Evolutionary conservation across 495 filamentous ascomycete genomes (phyloP).

Genomic region (Penicillium argentinense): DNA sequence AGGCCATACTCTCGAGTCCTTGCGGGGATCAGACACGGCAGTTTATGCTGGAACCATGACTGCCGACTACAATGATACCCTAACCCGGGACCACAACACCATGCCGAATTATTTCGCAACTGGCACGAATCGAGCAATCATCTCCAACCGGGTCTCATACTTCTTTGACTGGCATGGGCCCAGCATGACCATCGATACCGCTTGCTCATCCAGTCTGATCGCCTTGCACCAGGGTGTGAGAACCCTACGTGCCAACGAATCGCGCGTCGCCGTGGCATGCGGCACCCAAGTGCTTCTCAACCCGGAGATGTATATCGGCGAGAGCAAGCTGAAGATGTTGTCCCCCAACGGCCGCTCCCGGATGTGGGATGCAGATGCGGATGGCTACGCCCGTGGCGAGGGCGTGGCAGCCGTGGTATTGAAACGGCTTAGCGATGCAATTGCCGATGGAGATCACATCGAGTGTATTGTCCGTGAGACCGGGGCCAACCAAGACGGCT

Average conservation of each 20-base stretch:
- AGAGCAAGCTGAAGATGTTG: conserved; percentile 34
- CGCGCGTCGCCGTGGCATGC: conserved; percentile 19
- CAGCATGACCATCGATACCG: conserved; percentile 34
- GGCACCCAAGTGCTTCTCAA: conserved; percentile 19
- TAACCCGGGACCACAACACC: too few species aligned
- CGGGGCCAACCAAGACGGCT: conserved; percentile 40
- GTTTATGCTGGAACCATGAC: too few species aligned
- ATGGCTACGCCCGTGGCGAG: conserved; percentile 51
- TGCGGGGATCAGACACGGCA: too few species aligned
- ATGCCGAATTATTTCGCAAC: too few species aligned
- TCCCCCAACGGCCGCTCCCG: conserved; percentile 28
- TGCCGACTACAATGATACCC: too few species aligned
- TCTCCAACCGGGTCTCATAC: conserved; percentile 32
- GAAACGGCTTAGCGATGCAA: conserved; percentile 34
- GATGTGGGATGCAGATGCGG: conserved; percentile 44
- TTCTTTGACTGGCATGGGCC: conserved; percentile 50
- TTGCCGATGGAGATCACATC: conserved; percentile 38
- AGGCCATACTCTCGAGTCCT: too few species aligned
- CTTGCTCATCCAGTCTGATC: conserved; percentile 33
- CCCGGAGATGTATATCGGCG: conserved; percentile 12
- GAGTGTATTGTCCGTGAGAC: conserved; percentile 38
- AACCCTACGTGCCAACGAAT: conserved; percentile 40
- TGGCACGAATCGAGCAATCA: conserved; percentile 2
- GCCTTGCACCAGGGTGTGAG: conserved; percentile 47
- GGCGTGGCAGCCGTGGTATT: conserved; percentile 41